These are phyloP conservation scores for Peribolospora kevripleyi DNA, from an alignment of 768 basidiomycete genomes.

Conservation along the genomic window DNA sequence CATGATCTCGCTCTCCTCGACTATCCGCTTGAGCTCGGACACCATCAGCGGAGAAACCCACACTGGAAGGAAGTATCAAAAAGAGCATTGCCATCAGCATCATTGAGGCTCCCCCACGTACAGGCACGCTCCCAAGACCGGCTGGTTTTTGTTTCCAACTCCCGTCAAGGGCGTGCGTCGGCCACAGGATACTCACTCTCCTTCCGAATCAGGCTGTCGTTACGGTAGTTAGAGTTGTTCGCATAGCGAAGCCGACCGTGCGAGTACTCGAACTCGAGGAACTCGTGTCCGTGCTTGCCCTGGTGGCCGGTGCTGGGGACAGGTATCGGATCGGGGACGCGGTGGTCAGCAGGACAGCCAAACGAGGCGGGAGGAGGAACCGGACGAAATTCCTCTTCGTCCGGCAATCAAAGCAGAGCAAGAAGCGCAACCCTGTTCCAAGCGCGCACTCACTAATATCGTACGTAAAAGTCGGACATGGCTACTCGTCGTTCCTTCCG, in stretches of 20 bases:
- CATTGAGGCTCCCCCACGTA: too few species aligned
- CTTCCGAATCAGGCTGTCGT: slow-evolving; percentile 92
- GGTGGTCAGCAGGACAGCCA: not conserved
- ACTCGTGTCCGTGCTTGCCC: slow-evolving; percentile 92
- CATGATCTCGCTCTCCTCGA: slow-evolving; percentile 76
- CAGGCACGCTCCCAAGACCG: not conserved
- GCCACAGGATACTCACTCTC: slow-evolving; percentile 44
- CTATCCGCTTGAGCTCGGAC: slow-evolving; percentile 81
- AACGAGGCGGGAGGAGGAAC: not conserved
- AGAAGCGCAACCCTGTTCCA: too few species aligned
- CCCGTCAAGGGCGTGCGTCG: too few species aligned
- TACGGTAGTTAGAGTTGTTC: slow-evolving; percentile 97
- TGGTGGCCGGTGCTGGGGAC: slow-evolving; percentile 71
- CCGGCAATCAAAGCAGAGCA: too few species aligned
- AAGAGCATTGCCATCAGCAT: not conserved
- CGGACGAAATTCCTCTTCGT: too few species aligned
- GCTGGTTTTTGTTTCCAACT: not conserved
- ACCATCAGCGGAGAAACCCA: slow-evolving; percentile 78
- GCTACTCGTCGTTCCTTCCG: too few species aligned
- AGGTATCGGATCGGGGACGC: too few species aligned
- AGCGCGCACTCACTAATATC: slow-evolving; percentile 8
- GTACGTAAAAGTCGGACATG: slow-evolving; percentile 8
- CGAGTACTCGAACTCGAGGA: slow-evolving; percentile 93
- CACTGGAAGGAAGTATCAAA: slow-evolving; percentile 32
- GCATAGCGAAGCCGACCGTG: slow-evolving; percentile 91